phyloP scores from a whole-genome alignment of 352 stramenopile species.

The Nothophytophthora sp. region DNA sequence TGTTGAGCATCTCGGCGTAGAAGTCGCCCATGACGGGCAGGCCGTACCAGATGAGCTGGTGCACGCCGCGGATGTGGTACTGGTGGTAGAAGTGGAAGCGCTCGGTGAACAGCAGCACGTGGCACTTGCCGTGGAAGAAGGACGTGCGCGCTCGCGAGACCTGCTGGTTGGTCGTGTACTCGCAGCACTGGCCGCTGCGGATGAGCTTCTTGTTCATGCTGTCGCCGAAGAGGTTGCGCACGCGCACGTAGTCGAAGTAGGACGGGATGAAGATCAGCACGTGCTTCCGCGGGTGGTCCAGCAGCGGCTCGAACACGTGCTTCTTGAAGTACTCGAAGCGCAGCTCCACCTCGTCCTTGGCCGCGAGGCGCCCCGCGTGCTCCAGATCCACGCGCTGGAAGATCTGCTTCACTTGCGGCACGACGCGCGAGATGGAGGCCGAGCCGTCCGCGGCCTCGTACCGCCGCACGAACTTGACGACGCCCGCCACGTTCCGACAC shows the following conservation, averaged over 20 bases:
- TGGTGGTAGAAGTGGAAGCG: conserved; percentile 89
- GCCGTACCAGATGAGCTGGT: conserved; percentile 81
- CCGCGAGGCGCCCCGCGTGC: conserved; percentile 18
- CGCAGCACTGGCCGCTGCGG: conserved; percentile 63
- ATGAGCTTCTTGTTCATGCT: conserved; percentile 78
- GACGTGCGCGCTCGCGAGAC: conserved; percentile 66
- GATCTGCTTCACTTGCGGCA: conserved; percentile 76
- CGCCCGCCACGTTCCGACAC: conserved; percentile 55
- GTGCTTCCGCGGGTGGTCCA: conserved; percentile 68
- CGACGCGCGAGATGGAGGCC: conserved; percentile 60
- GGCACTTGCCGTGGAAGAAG: conserved; percentile 77
- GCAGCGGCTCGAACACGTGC: conserved; percentile 72
- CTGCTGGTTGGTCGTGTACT: conserved; percentile 73
- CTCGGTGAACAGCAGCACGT: conserved; percentile 84
- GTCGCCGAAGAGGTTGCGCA: conserved; percentile 84
- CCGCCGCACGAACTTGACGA: conserved; percentile 56
- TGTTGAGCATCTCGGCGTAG: conserved; percentile 83
- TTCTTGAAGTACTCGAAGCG: conserved; percentile 82
- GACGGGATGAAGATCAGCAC: conserved; percentile 84
- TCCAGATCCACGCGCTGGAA: conserved; percentile 77
- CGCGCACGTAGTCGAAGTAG: conserved; percentile 87
- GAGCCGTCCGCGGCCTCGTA: conserved; percentile 52
- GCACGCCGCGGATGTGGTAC: conserved; percentile 76
- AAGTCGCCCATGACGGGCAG: conserved; percentile 67
- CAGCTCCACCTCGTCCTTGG: conserved; percentile 52